phyloP scores from a whole-genome alignment of 2,329 filamentous ascomycete genomes.

The Fusarium clavum region DNA sequence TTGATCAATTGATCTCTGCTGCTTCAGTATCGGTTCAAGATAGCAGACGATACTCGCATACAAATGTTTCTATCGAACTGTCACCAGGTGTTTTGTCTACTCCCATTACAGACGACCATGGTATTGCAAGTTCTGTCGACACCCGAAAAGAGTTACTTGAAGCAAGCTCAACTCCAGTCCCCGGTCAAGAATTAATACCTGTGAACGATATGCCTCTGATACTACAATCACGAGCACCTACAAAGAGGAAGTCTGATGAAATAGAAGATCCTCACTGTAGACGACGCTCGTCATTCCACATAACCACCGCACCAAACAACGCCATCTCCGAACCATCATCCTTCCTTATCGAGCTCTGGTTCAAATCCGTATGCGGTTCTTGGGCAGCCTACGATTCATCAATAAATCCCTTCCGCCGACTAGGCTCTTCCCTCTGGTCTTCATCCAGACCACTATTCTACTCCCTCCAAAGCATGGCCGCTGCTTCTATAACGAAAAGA shows the following conservation, averaged over 20 bases:
- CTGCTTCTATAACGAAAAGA: slow-evolving; percentile 24
- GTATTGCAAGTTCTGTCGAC: no score
- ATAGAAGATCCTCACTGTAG: neutral
- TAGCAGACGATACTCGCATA: neutral
- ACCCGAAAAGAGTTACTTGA: rapidly evolving
- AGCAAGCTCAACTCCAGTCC: neutral
- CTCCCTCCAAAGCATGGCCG: slow-evolving; percentile 40
- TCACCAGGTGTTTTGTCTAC: rapidly evolving
- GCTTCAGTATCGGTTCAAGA: slow-evolving; percentile 27
- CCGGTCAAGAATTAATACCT: neutral
- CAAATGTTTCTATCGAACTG: neutral
- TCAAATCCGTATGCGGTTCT: slow-evolving; percentile 38
- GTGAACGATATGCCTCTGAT: neutral
- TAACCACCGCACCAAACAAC: slow-evolving; percentile 2
- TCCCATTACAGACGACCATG: neutral
- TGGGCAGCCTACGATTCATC: slow-evolving; percentile 42
- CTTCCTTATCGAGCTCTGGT: slow-evolving; percentile 34
- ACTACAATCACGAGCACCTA: neutral
- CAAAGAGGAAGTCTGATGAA: neutral
- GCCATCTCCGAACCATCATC: slow-evolving; percentile 34
- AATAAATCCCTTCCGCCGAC: slow-evolving; percentile 28
- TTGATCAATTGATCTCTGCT: slow-evolving; percentile 26
- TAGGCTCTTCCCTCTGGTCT: slow-evolving; percentile 31
- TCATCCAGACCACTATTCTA: slow-evolving; percentile 32
- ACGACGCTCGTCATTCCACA: neutral